Evolutionary conservation across 768 basidiomycete genomes (phyloP), one percentile per base, ranked within the genome.

Genomic region (Amanita pallidorosea): DNA sequence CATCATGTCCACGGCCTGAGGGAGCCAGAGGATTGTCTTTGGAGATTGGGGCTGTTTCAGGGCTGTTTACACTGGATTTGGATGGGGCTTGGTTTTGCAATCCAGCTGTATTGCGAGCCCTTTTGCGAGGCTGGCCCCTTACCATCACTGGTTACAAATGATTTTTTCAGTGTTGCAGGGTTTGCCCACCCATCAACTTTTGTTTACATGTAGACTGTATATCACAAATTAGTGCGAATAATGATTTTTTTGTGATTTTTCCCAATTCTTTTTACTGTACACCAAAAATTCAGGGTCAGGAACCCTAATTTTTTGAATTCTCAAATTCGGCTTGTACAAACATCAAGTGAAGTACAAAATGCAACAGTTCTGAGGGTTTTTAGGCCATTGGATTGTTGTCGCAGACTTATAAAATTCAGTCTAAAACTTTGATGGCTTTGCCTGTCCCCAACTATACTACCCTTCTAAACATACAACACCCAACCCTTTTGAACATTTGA

Each of bases 131-230:
- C 18, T 12, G n/a, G 17, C 45, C 45, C 17, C 45, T 34, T 34
- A 20, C 45, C 17, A 46, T 46, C 45, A 45, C 45, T 45, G 29
- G 25, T 44, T 2, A 44, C 42, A 44, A 44, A 44, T 44, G 20
- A 25, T 44, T 44, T 44, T 44, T 44, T 44, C 9, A 12, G 42
- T 2, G 12, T 23, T 27, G 42, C 42, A 27, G 7, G 0, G 25
- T 11, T 17, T 15, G 9, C 27, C 42, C 11, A n/a, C 42, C 25
- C 42, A 25, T 23, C 42, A 23, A 15, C 23, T 22, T 29, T 44
- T 44, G 42, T 44, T 44, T 44, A 44, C 20, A 44, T 1, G 27
- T 44, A 44, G 23, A 23, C 12, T 44, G 20, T 23, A 44, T 44
- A 25, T 44, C 22, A 27, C 25, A 23, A 44, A 44, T 29, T 23